Conservation (phyloP, 805 yeast species). For the Candida endomychidarum region DNA sequence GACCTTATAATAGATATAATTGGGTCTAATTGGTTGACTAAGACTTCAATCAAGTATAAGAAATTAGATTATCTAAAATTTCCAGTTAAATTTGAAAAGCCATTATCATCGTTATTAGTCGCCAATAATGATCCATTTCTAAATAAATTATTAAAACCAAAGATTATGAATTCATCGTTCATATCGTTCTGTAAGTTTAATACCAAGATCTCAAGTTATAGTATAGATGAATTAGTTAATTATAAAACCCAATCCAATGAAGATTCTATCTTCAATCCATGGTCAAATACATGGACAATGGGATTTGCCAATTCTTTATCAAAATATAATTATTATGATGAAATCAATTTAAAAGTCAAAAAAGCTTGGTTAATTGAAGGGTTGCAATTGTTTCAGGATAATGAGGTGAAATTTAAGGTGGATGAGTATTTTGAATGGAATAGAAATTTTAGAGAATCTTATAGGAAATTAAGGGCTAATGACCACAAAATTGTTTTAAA, state of each 20-base stretch:
- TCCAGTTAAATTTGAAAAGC: slow-evolving; percentile 24
- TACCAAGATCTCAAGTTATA: slow-evolving; percentile 32
- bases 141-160: slow-evolving; percentile 38
- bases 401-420: slow-evolving; percentile 30
- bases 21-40: slow-evolving; percentile 41
- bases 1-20: slow-evolving; percentile 40
- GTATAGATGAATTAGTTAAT: slow-evolving; percentile 27
- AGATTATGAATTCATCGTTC: slow-evolving; percentile 27
- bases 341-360: slow-evolving; percentile 25
- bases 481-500: slow-evolving; percentile 37
- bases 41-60: slow-evolving; percentile 25
- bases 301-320: slow-evolving; percentile 28
- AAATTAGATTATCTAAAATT: slow-evolving; percentile 30
- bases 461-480: slow-evolving; percentile 23
- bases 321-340: slow-evolving; percentile 37
- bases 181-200: slow-evolving; percentile 38
- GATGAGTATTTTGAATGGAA: slow-evolving; percentile 40
- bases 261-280: slow-evolving; percentile 29
- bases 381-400: slow-evolving; percentile 23
- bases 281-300: slow-evolving; percentile 37
- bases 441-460: slow-evolving; percentile 28
- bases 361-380: slow-evolving; percentile 38
- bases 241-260: slow-evolving; percentile 16
- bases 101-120: slow-evolving; percentile 24
- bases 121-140: slow-evolving; percentile 35